These are phyloP conservation scores for Allomyces macrogynus DNA, from an alignment of 192 early-diverging fungal genomes.

Conservation along the genomic window DNA sequence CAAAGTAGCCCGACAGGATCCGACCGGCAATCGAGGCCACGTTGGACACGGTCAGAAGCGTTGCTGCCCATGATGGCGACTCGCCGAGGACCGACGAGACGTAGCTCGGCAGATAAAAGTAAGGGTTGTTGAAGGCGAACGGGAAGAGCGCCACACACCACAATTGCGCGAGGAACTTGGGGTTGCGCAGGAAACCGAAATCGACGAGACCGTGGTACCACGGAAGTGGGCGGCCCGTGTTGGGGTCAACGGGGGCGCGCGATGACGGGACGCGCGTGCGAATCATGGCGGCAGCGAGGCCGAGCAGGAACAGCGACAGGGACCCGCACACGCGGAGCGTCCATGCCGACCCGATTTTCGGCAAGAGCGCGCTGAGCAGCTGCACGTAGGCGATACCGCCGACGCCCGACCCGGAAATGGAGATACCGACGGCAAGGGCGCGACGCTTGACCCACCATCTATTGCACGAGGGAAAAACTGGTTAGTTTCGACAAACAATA, in stretches of 20 bases:
- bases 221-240: slow-evolving; percentile 1
- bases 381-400: slow-evolving; percentile 45
- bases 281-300: neutral
- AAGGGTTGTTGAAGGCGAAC: neutral
- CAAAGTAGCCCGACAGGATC: slow-evolving; percentile 13
- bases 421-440: slow-evolving; percentile 31
- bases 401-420: slow-evolving; percentile 42
- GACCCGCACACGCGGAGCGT: slow-evolving; percentile 36
- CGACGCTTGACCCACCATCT: slow-evolving; percentile 30
- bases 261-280: neutral
- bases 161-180: neutral
- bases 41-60: slow-evolving; percentile 17
- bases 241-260: too few species aligned
- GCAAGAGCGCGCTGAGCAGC: slow-evolving; percentile 33
- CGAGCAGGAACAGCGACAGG: slow-evolving; percentile 6
- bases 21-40: slow-evolving; percentile 20
- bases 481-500: slow-evolving; percentile 19
- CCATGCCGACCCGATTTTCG: slow-evolving; percentile 29
- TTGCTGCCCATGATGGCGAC: neutral
- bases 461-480: slow-evolving; percentile 9
- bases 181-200: slow-evolving; percentile 3
- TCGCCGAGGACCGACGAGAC: neutral
- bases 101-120: neutral
- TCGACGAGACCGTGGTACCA: slow-evolving; percentile 15
- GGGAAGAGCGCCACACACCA: neutral